Conservation (phyloP, 805 yeast species). For the Pichia pseudocactophila region DNA sequence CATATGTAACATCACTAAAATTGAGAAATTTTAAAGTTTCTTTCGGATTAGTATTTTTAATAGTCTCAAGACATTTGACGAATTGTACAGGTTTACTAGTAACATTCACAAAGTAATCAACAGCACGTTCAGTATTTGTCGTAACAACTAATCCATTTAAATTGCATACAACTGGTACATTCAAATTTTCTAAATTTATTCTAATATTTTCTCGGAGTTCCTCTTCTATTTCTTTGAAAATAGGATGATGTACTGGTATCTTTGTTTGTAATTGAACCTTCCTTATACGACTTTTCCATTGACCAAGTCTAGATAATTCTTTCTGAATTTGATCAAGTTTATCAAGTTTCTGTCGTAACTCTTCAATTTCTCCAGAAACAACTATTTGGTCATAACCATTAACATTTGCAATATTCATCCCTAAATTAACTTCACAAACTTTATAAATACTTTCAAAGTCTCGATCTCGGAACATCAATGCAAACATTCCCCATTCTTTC, state of each 20-base stretch:
- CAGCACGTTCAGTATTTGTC: conserved; percentile 14
- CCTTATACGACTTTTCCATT: conserved; percentile 21
- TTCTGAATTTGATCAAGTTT: conserved; percentile 11
- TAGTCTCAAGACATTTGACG: conserved; percentile 23
- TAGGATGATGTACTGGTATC: conserved; percentile 29
- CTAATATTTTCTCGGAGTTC: conserved; percentile 16
- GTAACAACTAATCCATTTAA: conserved; percentile 20
- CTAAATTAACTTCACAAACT: conserved; percentile 11
- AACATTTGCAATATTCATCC: conserved; percentile 23
- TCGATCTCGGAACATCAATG: conserved; percentile 22
- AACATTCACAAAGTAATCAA: conserved; percentile 23
- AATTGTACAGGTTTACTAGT: conserved; percentile 28
- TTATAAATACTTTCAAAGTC: conserved; percentile 16
- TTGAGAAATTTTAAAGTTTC: conserved; percentile 20
- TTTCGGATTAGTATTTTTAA: conserved; percentile 6
- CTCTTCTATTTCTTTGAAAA: conserved; percentile 22
- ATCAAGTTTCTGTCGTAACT: conserved; percentile 12
- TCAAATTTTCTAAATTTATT: conserved; percentile 9
- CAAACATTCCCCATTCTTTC: conserved; percentile 30
- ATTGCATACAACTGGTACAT: conserved; percentile 25
- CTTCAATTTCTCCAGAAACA: conserved; percentile 21
- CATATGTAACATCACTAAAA: conserved; percentile 24
- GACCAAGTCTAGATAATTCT: conserved; percentile 10
- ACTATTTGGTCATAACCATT: conserved; percentile 30
- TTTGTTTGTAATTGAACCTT: conserved; percentile 23